Conservation (phyloP, 2,329 filamentous ascomycete species). For the Beauveria sp. region DNA sequence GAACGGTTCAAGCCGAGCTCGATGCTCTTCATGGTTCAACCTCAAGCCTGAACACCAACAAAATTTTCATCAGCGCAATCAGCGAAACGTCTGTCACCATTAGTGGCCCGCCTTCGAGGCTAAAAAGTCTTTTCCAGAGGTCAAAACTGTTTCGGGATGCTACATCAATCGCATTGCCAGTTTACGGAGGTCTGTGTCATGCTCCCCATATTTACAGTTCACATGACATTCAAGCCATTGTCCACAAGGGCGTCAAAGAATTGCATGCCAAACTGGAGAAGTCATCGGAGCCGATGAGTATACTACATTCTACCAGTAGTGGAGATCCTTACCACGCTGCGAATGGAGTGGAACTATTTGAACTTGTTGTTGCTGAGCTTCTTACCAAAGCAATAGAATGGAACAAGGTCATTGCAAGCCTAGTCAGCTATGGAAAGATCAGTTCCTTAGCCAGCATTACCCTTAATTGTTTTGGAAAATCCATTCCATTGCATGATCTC, state of each 20-base stretch:
- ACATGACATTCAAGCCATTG: slow-evolving; percentile 20
- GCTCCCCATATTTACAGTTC: slow-evolving; percentile 31
- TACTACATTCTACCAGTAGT: slow-evolving; percentile 12
- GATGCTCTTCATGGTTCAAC: slow-evolving; percentile 16
- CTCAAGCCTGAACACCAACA: slow-evolving; percentile 23
- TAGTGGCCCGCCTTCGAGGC: slow-evolving; percentile 26
- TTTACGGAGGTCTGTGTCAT: slow-evolving; percentile 32
- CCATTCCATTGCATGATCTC: neutral
- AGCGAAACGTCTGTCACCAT: slow-evolving; percentile 26
- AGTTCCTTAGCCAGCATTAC: neutral
- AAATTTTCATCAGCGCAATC: slow-evolving; percentile 33
- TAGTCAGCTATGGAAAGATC: neutral
- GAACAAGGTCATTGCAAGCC: slow-evolving; percentile 11
- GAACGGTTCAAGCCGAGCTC: slow-evolving; percentile 31
- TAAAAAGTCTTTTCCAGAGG: slow-evolving; percentile 22
- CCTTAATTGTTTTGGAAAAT: neutral
- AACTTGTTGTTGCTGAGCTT: slow-evolving; percentile 11
- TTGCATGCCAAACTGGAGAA: neutral
- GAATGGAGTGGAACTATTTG: slow-evolving; percentile 10
- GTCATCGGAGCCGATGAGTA: neutral
- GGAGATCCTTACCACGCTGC: slow-evolving; percentile 10
- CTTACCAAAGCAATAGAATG: slow-evolving; percentile 12
- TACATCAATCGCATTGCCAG: slow-evolving; percentile 25
- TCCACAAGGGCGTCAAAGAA: slow-evolving; percentile 14
- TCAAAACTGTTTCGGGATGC: slow-evolving; percentile 17